Base-by-base conservation (phyloP, 2,329 filamentous ascomycete species). In the Scedosporium aurantiacum region DNA sequence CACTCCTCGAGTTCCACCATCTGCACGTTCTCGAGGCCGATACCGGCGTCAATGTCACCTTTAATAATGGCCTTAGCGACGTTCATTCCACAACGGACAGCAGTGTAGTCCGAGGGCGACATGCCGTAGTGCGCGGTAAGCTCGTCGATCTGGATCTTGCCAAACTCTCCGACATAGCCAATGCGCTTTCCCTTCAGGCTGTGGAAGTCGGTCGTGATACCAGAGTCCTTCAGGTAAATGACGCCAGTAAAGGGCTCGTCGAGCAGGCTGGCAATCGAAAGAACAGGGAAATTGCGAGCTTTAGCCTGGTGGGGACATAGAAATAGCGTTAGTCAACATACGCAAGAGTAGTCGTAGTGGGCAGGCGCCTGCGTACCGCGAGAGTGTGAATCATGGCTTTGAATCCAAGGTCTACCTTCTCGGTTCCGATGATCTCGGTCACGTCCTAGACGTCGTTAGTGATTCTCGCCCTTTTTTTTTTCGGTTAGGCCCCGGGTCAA, bases 351-450 rank as follows among this genome's bases (percentile, higher is more conserved):
- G 40, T 2, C 47, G 7, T 47, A 12, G 12, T 27, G 43, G 10
- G 27, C 21, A 12, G n/a, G 16, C 28, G 43, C 60, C 50, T 40
- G 72, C 78, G 64, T 74, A 86, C 84, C 61, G 87, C 88, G 63
- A 91, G 81, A 7, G 88, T 91, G 70, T 91, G 88, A 66, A 91
- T 91, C 88, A 91, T 91, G 65, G 88, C 88, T 74, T 91, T 91
- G 81, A 89, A 90, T 54, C 88, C 88, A 69, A 91, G 82, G 69
- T 91, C 87, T 58, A 90, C 85, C 70, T 90, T 90, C 64, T 84
- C 85, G 61, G 81, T 85, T 63, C 88, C 88, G 66, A 91, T 89
- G 72, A 91, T 90, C 72, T 91, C 88, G 64, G 88, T 91, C 64
- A 91, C 88, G 78, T 91, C 88, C 81, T 86, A 18, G 0, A 14